Evolutionary conservation across 495 filamentous ascomycete genomes (phyloP), one percentile per base, ranked within the genome.

Genomic region (Gamarada debralockiae): DNA sequence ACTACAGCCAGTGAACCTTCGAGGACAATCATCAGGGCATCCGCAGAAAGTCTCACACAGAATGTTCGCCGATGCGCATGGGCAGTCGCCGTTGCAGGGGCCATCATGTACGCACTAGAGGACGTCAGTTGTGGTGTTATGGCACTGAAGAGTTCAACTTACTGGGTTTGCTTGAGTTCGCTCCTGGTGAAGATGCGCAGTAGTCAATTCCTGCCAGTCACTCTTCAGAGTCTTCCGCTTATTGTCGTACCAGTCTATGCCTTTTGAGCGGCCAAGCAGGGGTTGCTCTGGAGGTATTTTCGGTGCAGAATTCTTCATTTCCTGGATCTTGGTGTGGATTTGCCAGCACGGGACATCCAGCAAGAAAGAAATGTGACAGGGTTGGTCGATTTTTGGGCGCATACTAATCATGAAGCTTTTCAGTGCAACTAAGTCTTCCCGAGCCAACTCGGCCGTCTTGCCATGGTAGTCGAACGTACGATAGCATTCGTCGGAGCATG

Each of bases 11-110:
- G 74, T 80, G 63, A 83, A 89, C 48, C 81, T 81, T 22, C 83
- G 68, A 14, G 70, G 70, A 55, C 86, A 90, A 24, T 72, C 68
- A 3, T 75, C 68, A 2, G 74, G 64, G 61, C 86, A 90, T 3
- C 66, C 67, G 56, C 86, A 89, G 46, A 76, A 78, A 47, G 80
- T 81, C 59, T 90, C 86, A 58, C 86, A 90, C 17, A 81, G 72
- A 36, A 87, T 65, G 20, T 72, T 70, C 12, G 67, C 67, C 18
- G 68, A 59, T 27, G 73, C 73, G 58, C 84, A 87, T 3, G 70
- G 66, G 56, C 84, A 86, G 10, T 65, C 57, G 0, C 49, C 61
- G 2, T 40, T 36, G 24, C 60, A 63, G 17, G 60, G 60, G 1
- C 60, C 60, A 3, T 46, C 31, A 42, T 63, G 60, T 0, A 27